Evolutionary conservation across 208 protist genomes (phyloP), one percentile per base, ranked within the genome.

Genomic region (Leishmania guyanensis): DNA sequence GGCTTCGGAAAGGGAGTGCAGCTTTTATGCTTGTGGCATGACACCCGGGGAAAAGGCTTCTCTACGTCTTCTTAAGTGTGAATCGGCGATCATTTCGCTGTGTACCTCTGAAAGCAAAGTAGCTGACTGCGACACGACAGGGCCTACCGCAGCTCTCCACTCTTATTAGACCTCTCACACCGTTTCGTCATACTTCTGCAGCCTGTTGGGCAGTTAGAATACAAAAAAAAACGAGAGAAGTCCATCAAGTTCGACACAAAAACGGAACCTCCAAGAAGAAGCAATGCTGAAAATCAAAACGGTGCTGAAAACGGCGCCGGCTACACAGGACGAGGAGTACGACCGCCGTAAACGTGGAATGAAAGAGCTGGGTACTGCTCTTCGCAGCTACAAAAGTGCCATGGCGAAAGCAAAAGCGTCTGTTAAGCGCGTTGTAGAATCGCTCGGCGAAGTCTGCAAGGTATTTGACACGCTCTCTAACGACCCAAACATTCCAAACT

Each of bases 321-420:
- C 89, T 68, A 90, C 87, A 39, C 76, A 79, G 0, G 89, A 94
- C 71, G 87, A 90, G 36, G 90, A 92, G 29, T 91, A 90, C 70
- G 72, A 86, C 39, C 80, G 79, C 17, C 79, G 79, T 26, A 84
- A 79, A 68, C 76, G 60, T 14, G 74, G 77, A 17, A 77, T 91
- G 70, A 94, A 91, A 64, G 76, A 77, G 0, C 65, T 92, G 8
- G 54, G 78, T 65, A 43, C 60, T 17, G 87, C 87, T n/a, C 53
- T 91, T 4, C 70, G 60, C 70, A 22, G 54, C n/a, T 94, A 94
- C 84, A 89, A 85, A 50, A 78, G 53, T 10, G 75, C 89, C 20
- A 92, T 89, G 79, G 82, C 85, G 39, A 94, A 91, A 48, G 79
- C 70, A 5, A 87, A 89, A 73, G 50, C 73, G 20, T 72, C 87